These are phyloP conservation scores for Rhododendron ferrugineum DNA, from an alignment of 148 eudicot species.

Conservation along the genomic window DNA sequence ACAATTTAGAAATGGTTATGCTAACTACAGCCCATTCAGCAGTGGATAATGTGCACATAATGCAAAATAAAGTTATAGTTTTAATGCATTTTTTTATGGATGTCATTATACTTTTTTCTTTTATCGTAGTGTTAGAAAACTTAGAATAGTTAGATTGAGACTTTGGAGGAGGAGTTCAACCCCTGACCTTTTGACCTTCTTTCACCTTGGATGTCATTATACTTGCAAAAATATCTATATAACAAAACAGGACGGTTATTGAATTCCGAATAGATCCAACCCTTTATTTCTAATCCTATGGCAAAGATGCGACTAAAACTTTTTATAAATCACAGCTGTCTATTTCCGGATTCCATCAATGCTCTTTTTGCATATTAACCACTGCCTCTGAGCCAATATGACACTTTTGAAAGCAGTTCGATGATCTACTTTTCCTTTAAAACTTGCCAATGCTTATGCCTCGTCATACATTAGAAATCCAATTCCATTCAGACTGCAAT, in stretches of 20 bases:
- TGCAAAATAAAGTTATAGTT: background rate
- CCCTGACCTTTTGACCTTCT: background rate
- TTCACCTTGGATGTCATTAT: background rate
- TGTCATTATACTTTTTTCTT: background rate
- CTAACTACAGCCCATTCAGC: background rate
- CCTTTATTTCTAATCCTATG: too few relatives aligned
- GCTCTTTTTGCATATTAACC: background rate
- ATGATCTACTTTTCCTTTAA: background rate
- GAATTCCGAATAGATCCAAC: too few relatives aligned
- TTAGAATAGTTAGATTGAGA: background rate
- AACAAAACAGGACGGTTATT: too few relatives aligned
- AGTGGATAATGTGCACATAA: background rate
- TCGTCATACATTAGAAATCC: background rate
- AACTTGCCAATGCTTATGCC: too few relatives aligned
- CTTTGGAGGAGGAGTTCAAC: background rate
- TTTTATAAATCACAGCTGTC: too few relatives aligned
- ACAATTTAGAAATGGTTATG: background rate
- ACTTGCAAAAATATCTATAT: background rate
- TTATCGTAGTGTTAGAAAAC: background rate
- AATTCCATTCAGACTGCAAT: background rate
- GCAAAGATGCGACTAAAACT: too few relatives aligned
- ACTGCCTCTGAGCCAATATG: background rate
- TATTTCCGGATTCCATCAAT: background rate
- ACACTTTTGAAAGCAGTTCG: background rate
- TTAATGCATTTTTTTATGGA: background rate